Percentiles rank a stretch among this genome's conserved stretches.
phyloP scores from a whole-genome alignment of 306 rosid genomes.

The Gillenia trifoliata region DNA sequence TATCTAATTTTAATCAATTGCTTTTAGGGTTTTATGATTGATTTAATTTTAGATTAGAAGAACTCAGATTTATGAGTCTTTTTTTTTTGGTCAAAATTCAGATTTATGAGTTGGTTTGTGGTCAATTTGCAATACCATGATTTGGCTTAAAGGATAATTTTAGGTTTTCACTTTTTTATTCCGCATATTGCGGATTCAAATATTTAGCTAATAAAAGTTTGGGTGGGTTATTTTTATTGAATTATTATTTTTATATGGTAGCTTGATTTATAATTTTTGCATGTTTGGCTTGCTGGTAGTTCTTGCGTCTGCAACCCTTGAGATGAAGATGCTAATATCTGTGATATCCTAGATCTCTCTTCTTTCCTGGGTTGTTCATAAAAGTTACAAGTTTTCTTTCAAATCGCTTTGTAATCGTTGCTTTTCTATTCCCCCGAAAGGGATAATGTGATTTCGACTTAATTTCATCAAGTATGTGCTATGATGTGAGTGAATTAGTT shows the following conservation, averaged over 20 bases:
- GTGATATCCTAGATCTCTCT: neutral
- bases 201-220: neutral
- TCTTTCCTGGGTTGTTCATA: neutral
- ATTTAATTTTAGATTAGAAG: neutral
- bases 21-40: conserved; percentile 7
- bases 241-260: neutral
- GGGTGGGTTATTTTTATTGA: neutral
- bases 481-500: neutral
- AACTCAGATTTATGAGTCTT: neutral
- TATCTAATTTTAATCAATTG: neutral
- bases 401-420: neutral
- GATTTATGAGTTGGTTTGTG: too few relatives aligned
- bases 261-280: neutral
- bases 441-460: too few relatives aligned
- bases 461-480: neutral
- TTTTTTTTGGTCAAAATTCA: too few relatives aligned
- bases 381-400: neutral
- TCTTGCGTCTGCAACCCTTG: conserved; percentile 1
- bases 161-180: neutral
- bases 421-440: neutral
- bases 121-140: neutral
- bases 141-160: neutral
- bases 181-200: neutral
- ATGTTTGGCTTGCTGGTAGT: neutral
- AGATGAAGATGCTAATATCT: neutral